These are phyloP conservation scores for Zoysia japonica DNA, from an alignment of 176 grass and related monocot genomes.

Conservation along the genomic window DNA sequence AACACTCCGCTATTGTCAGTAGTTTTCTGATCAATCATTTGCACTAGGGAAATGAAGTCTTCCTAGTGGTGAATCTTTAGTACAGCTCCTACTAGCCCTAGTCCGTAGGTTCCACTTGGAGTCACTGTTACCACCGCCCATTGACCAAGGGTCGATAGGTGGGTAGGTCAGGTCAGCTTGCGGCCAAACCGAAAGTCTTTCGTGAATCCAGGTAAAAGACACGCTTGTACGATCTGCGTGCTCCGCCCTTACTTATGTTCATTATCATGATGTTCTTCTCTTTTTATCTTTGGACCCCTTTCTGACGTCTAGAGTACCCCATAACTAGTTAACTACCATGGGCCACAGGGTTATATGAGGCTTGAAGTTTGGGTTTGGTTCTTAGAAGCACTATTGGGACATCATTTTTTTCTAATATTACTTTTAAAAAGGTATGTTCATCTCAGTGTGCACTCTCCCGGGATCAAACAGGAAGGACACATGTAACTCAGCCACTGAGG, in stretches of 20 bases:
- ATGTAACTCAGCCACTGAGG: background rate
- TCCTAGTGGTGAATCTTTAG: conserved; percentile 4
- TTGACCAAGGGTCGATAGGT: conserved; percentile 40
- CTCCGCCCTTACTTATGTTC: conserved; percentile 25
- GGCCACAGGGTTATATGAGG: conserved; percentile 39
- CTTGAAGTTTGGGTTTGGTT: conserved; percentile 49
- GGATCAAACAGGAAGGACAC: conserved; percentile 10
- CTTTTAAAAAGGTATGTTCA: conserved; percentile 22
- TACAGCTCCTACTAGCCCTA: background rate
- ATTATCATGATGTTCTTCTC: conserved; percentile 32
- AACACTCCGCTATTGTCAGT: background rate
- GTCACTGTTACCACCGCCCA: conserved; percentile 14
- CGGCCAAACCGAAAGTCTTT: conserved; percentile 12
- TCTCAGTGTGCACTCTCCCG: background rate
- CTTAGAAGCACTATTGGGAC: conserved; percentile 21
- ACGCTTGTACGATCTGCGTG: conserved; percentile 36
- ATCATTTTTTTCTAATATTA: conserved; percentile 7
- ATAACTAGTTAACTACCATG: conserved; percentile 35
- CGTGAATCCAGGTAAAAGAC: conserved; percentile 39
- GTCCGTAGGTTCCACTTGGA: conserved; percentile 3
- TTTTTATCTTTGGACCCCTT: conserved; percentile 32
- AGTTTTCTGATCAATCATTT: conserved; percentile 31
- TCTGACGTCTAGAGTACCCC: conserved; percentile 32
- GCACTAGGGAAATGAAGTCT: conserved; percentile 2
- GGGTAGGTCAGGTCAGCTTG: conserved; percentile 19